Evolutionary conservation across 2,329 filamentous ascomycete species (phyloP).

Genomic region (Acrocalymma vagum): DNA sequence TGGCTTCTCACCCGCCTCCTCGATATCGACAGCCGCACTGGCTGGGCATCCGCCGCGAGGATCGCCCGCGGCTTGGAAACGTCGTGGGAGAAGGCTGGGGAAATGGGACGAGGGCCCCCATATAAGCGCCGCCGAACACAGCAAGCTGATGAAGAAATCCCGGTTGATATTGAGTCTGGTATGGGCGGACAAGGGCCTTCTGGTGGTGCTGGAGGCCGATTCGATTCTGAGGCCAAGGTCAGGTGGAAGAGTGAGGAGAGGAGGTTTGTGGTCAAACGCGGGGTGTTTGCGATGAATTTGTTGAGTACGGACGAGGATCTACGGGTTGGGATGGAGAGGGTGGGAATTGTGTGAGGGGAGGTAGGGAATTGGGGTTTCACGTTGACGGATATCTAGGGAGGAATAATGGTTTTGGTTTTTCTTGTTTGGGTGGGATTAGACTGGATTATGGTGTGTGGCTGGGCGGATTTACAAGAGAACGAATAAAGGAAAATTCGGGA

Average conservation of each 20-base stretch:
- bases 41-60: constrained; percentile 84
- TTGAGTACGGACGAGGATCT: constrained; percentile 82
- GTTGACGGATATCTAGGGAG: too few species aligned
- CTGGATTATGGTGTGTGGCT: too few species aligned
- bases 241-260: constrained; percentile 31
- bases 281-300: constrained; percentile 80
- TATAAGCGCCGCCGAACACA: constrained; percentile 58
- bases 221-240: constrained; percentile 1
- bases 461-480: too few species aligned
- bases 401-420: too few species aligned
- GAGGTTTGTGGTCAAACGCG: constrained; percentile 66
- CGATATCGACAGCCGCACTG: constrained; percentile 80
- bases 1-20: constrained; percentile 80
- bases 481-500: too few species aligned
- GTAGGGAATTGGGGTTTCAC: constrained; percentile 5
- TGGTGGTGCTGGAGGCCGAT: constrained; percentile 2
- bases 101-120: constrained; percentile 77
- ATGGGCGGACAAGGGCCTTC: constrained; percentile 1
- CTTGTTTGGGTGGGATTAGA: too few species aligned
- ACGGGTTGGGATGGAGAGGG: constrained; percentile 35
- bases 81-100: constrained; percentile 79
- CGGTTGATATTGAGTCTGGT: constrained; percentile 28
- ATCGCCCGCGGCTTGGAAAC: constrained; percentile 87
- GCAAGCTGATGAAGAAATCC: constrained; percentile 26
- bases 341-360: too few species aligned